Evolutionary conservation across 805 yeast genomes (phyloP).

Genomic region (Ogataea sp.): DNA sequence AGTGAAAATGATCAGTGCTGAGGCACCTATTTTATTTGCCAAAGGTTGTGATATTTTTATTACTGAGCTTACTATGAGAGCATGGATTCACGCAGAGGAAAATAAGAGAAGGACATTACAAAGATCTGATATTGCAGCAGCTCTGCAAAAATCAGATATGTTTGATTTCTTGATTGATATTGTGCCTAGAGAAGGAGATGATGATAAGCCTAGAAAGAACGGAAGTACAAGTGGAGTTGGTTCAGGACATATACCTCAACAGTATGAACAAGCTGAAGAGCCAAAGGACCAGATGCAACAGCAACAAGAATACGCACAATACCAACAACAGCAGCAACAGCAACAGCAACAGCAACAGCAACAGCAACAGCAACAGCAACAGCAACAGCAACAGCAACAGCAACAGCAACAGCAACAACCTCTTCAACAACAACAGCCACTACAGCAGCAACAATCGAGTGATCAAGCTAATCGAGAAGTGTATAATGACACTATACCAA

Average conservation of each 20-base stretch:
- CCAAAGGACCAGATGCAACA: background rate
- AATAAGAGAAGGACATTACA: constrained; percentile 92
- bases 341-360: constrained; percentile 15
- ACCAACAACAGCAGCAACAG: constrained; percentile 7
- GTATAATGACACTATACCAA: background rate
- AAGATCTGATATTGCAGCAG: constrained; percentile 91
- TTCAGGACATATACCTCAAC: constrained; percentile 2
- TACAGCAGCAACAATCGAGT: constrained; percentile 2
- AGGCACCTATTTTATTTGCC: constrained; percentile 95
- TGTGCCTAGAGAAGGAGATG: constrained; percentile 84
- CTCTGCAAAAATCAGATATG: constrained; percentile 91
- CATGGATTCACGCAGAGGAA: constrained; percentile 98
- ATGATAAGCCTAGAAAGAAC: constrained; percentile 42
- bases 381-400: constrained; percentile 4
- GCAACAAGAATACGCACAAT: background rate
- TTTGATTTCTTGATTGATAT: constrained; percentile 95
- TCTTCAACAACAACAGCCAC: constrained; percentile 3
- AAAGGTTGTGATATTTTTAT: constrained; percentile 97
- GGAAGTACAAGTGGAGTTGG: background rate
- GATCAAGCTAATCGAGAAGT: background rate
- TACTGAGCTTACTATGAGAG: constrained; percentile 95
- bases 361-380: constrained; percentile 18
- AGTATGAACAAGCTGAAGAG: constrained; percentile 5
- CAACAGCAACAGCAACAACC: background rate
- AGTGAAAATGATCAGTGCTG: constrained; percentile 96